Evolutionary conservation across 495 filamentous ascomycete species (phyloP), one percentile per base, ranked within the genome.

Genomic region (Cudoniella acicularis): DNA sequence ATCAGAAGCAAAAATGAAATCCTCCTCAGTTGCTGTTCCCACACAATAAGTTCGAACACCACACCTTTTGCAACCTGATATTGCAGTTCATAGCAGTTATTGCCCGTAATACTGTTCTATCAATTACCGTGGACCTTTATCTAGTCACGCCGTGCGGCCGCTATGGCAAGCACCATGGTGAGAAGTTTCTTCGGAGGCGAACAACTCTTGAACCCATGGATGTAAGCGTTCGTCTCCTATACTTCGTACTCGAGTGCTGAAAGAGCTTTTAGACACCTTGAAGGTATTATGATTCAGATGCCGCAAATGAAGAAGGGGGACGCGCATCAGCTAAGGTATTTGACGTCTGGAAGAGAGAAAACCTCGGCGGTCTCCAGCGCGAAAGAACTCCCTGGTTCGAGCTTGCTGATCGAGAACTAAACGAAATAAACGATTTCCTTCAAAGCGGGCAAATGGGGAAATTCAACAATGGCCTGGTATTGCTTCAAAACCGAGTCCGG

Each of bases 201-300:
- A 40, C 25, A 10, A 49, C 54, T 11, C 0, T 30, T 4, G 54
- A 57, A 20, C 54, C 54, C 23, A 41, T 57, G 45, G 41, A 43
- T 2, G 52, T 46, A 55, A 55, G 52, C 18, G 16, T 46, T 16
- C 4, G 18, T 16, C 6, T n/a, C 18, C 18, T 21, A 16, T 21
- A n/a, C 6, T 46, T 46, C 6, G 4, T 4, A 21, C 8, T 9
- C 6, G 6, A n/a, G 3, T 23, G 6, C 40, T 40, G 4, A 22
- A 3, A 25, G 16, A 10, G 2, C 21, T n/a, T 22, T 22, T n/a
- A 49, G 26, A 57, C 45, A 23, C 54, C 46, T 30, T 16, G 54
- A 18, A 49, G 54, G 20, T 57, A 57, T 18, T 57, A 57, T 16
- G 17, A 40, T 10, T 49, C 54, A 2, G 54, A 57, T 11, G 17